Base-by-base conservation (phyloP, 768 basidiomycete genomes). In the Podaxis sp. region DNA sequence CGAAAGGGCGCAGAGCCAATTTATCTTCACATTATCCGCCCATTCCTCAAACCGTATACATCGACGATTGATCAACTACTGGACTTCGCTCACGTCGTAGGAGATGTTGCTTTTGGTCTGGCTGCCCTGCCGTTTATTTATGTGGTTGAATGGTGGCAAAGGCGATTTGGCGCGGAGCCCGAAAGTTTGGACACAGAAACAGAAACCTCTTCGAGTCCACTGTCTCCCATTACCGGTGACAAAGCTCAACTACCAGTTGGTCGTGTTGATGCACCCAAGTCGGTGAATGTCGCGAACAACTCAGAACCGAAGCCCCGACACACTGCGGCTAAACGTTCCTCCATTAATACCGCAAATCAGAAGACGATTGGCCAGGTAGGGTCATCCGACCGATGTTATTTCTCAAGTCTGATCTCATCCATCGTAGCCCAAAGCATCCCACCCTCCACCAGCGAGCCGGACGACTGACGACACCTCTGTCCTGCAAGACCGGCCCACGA, bases 1-100 rank as follows among this genome's bases (percentile, higher is more conserved):
- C 25, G 40, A 38, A 40, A 94, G 93, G 91, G 91, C 27, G 90
- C 93, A 29, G 93, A 94, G 74, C 93, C 93, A 6, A 82, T 94
- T 50, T 92, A 85, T 68, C 79, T 94, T 19, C 90, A 94, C 71
- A 73, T 93, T 59, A 81, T 94, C 11, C 89, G 93, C 19, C 93
- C 93, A 15, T 69, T 90, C 36, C 72, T 94, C 67, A 90, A 87
- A 69, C 93, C 93, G 5, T 91, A 94, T 67, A 81, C 83, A 13
- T 67, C 77, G 4, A 81, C 87, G 1, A 74, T 94, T 38, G 93
- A 94, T 69, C 77, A 84, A 15, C 61, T 81, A 12, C 77, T 93
- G 29, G 88, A 91, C 58, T 64, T 89, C 25, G 73, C 79, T 40
- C 80, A 84, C 55, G 84, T 87, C 72, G 67, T 87, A 50, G 87